Base-by-base conservation (phyloP, 139 green algal genomes). In the Pleodorina starrii region DNA sequence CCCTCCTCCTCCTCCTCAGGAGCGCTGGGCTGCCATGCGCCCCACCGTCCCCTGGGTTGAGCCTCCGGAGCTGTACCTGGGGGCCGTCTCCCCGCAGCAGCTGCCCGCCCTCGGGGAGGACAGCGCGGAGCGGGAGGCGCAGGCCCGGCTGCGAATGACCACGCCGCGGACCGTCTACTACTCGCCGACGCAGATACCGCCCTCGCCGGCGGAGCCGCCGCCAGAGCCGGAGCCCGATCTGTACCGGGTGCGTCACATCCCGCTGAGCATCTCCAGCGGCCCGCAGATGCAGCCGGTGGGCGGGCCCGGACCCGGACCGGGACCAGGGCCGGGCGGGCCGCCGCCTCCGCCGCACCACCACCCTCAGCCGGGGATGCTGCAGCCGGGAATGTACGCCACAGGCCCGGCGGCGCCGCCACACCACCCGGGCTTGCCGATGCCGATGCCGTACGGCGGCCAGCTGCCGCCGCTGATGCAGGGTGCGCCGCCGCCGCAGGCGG, bases 71-170 rank as follows among this genome's bases (percentile, higher is more conserved):
- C 46, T 88, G 36, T 43, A 48, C 23, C 25, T 88, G 66, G 46
- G 35, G 12, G 43, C 29, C n/a, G n/a, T 48, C 19, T 17, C 29
- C 4, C 48, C 46, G 32, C 83, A 88, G 83, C 66, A 71, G 83
- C 46, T 57, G 66, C 66, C 68, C 2, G 83, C 68, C 35, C 68
- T 71, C 10, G 83, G 83, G 3, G 83, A 88, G 46, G 83, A 88
- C 14, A 88, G 83, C 83, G 72, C 35, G 16, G 83, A 88, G 68
- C 83, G 83, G 14, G 83, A 71, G 25, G 66, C 40, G 35, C 68
- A 54, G 46, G 66, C 35, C 29, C 32, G 29, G 9, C 10, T 40
- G 11, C 68, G 83, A 7, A 32, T 23, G 46, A 32, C 23, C 68
- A 88, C 68, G 32, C 83, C 83, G 12, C 44, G 46, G 0, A 71